A percentile compares a stretch with the other conserved stretches of the same genome.
phyloP scores from a whole-genome alignment of 805 yeast species.

The Candida ipomoeae region DNA sequence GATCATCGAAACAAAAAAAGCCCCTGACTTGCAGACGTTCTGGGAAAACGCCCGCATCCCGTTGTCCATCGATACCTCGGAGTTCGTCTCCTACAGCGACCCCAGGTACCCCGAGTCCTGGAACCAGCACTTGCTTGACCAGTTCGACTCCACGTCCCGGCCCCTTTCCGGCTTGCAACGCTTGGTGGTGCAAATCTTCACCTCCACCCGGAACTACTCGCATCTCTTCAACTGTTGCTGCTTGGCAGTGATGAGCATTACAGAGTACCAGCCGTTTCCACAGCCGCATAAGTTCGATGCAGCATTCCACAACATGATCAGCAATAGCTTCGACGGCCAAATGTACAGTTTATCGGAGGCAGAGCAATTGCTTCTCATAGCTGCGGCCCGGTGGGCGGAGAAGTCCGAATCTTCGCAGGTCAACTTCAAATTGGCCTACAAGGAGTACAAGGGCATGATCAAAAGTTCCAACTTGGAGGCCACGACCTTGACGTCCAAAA shows the following conservation, averaged over 20 bases:
- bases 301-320: conserved; percentile 15
- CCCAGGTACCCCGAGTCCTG: conserved; percentile 32
- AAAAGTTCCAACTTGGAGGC: conserved; percentile 39
- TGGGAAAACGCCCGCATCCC: conserved; percentile 42
- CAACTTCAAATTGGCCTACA: conserved; percentile 72
- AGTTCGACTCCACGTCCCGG: conserved; percentile 7
- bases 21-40: conserved; percentile 46
- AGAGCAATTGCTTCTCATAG: conserved; percentile 66
- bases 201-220: conserved; percentile 55
- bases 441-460: conserved; percentile 64
- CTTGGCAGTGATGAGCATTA: conserved; percentile 37
- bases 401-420: conserved; percentile 56
- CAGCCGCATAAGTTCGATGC: conserved; percentile 24
- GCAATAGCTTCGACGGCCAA: not conserved
- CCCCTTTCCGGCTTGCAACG: conserved; percentile 10
- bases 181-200: conserved; percentile 39
- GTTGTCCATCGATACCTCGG: conserved; percentile 24
- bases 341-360: conserved; percentile 51
- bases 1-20: conserved; percentile 55
- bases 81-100: conserved; percentile 17
- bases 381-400: conserved; percentile 67
- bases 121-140: conserved; percentile 38
- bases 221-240: conserved; percentile 42
- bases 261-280: conserved; percentile 21
- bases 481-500: conserved; percentile 22